Evolutionary conservation across 2,329 filamentous ascomycete genomes (phyloP), one percentile per base, ranked within the genome.

Genomic region (Sclerotinia subarctica): DNA sequence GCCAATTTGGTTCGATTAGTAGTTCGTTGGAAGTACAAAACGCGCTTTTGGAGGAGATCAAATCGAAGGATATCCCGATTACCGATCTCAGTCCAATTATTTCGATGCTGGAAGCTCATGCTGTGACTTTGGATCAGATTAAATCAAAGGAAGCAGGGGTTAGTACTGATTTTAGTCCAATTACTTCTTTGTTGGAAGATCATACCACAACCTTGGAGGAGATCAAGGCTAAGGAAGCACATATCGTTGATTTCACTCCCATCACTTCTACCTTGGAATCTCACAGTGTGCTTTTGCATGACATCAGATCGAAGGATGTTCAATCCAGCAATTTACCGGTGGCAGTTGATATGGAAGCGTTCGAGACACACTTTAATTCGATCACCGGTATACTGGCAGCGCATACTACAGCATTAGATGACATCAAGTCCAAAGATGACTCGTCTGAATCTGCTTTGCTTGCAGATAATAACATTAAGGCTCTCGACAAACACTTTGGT

Each of bases 1-100:
- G 69, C 4, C 72, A 74, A 42, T 72, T 72, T 38, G 38, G 60
- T 56, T 69, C 69, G 6, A 70, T 71, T 52, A 60, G 21, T 29
- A 46, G 21, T 17, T 52, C 47, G 17, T 42, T 71, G 13, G 64
- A 69, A 11, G 24, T 49, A 5, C 68, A 72, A 15, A 26, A 38
- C 2, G 46, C 57, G 4, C 15, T 51, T 2, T 44, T 73, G 24
- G 46, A 59, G 6, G 70, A 70, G 15, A 68, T 73, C 47, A 69
- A 69, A 24, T 68, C 73, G 13, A 67, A 21, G 26, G 62, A 54
- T 44, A 7, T 32, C 13, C 13, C 35, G 6, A 15, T 11, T 35
- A 19, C 26, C 17, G 58, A 60, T 47, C 3, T 57, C 38, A 6
- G n/a, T 6, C 35, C 44, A 13, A 49, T 42, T 52, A 69, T 24